Percentiles rank a stretch among this genome's conserved stretches.
Conservation (phyloP, 2,329 filamentous ascomycete species). For the Pseudogymnoascus sp. region DNA sequence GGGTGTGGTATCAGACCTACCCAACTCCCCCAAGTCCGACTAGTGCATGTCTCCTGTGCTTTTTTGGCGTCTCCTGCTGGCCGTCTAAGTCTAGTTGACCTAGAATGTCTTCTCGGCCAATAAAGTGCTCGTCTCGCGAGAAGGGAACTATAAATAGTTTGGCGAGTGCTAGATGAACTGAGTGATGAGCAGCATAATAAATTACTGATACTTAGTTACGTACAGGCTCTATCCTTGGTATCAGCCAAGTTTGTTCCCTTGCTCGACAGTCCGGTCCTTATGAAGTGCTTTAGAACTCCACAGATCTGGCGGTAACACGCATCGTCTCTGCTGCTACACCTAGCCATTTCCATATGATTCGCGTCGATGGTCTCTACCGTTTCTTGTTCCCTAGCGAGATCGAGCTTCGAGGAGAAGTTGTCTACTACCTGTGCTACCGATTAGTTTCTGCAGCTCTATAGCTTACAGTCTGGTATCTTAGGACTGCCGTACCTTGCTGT, state of each 20-base stretch:
- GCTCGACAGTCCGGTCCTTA: background rate
- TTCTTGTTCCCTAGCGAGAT: slow-evolving; percentile 27
- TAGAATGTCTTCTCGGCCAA: slow-evolving; percentile 5
- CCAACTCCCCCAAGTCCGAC: slow-evolving; percentile 19
- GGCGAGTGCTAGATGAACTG: background rate
- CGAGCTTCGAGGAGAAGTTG: slow-evolving; percentile 22
- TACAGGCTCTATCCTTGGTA: background rate
- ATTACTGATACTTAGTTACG: background rate
- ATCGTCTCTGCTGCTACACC: slow-evolving; percentile 31
- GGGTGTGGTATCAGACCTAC: background rate
- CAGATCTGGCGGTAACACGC: slow-evolving; percentile 21
- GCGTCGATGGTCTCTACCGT: slow-evolving; percentile 32
- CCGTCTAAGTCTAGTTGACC: background rate
- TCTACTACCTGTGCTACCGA: slow-evolving; percentile 2
- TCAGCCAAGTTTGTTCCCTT: background rate
- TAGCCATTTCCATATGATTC: slow-evolving; percentile 38
- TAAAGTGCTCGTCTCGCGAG: background rate
- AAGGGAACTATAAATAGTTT: slow-evolving; percentile 10
- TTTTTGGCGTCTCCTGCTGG: background rate
- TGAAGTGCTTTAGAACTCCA: slow-evolving; percentile 14
- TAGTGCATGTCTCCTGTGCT: slow-evolving; percentile 12
- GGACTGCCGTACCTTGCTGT: slow-evolving; percentile 35
- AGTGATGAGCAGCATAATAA: background rate
- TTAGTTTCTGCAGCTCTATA: background rate
- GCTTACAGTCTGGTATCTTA: background rate